These are phyloP conservation scores for Diaporthe aspalathi DNA, from an alignment of 2,329 filamentous ascomycete genomes.

Conservation along the genomic window DNA sequence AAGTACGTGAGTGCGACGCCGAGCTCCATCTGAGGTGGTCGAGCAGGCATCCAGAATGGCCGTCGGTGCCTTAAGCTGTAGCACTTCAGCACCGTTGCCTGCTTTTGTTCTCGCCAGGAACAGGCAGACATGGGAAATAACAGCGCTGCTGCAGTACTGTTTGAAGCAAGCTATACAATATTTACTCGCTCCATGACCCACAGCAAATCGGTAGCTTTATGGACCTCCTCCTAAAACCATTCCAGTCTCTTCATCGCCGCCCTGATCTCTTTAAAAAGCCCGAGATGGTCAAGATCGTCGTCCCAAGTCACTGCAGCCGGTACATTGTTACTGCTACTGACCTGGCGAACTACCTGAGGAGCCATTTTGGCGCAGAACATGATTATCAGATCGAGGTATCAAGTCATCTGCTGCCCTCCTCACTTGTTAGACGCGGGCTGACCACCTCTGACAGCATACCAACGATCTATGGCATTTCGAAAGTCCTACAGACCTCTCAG, in stretches of 20 bases:
- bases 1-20: neutral
- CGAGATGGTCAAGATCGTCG: conserved; percentile 33
- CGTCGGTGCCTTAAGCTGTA: neutral
- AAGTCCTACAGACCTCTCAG: conserved; percentile 26
- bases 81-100: neutral
- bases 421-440: neutral
- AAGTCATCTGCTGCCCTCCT: neutral
- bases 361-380: conserved; percentile 22
- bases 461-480: conserved; percentile 39
- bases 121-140: neutral
- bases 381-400: conserved; percentile 37
- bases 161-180: neutral
- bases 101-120: neutral
- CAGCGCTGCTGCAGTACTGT: neutral
- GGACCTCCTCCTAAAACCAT: neutral
- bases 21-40: neutral
- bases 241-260: neutral
- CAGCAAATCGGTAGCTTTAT: neutral
- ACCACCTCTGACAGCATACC: conserved; percentile 25
- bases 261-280: neutral
- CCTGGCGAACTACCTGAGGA: conserved; percentile 26
- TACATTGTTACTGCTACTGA: conserved; percentile 33
- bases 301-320: conserved; percentile 30
- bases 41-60: neutral
- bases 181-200: neutral